Evolutionary conservation across 2,329 filamentous ascomycete species (phyloP), one percentile per base, ranked within the genome.

Genomic region (Paecilomyces variotii): DNA sequence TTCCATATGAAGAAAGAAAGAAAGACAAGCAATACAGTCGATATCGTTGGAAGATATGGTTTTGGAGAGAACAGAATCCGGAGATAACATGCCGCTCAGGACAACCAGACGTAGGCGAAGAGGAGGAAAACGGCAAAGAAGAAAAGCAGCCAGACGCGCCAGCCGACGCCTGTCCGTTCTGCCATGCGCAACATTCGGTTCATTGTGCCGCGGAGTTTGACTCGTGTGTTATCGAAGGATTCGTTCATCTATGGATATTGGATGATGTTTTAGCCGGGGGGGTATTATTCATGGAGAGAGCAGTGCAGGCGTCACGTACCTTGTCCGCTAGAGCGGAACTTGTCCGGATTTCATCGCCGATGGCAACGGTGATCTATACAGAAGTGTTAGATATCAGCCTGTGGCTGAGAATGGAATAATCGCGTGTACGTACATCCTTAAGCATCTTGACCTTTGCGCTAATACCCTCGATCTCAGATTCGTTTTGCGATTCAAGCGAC

Each of bases 151-250:
- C 94, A 99, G 59, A 92, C 89, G 76, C 85, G 93, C 94, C 94
- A 99, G 68, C 91, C 88, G 9, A 99, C 87, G n/a, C 94, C 94
- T 1, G 92, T 96, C 68, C 86, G 83, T 78, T 97, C 85, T 3
- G 94, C 94, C 94, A 99, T 99, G 57, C 93, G 72, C 64, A 97
- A 77, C 94, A 99, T 99, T 60, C 92, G 82, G 72, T 91, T 96
- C 94, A 99, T 97, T 19, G 95, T 97, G 57, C 93, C 91, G 52
- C 87, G 84, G 62, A 99, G 79, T 63, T 89, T 84, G 56, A 91
- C 77, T 34, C 92, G 81, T 56, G 93, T 95, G 67, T 84, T 86
- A 72, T 97, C 93, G 71, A 97, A 99, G 4, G 86, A 84, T 70
- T 96, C 90, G 74, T 97, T 97, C 87, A 99, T 96, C 76, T 45